Percentiles rank a stretch among this genome's conserved stretches.
Conservation (phyloP, 2,329 filamentous ascomycete species). For the Aspergillus ochraceus region DNA sequence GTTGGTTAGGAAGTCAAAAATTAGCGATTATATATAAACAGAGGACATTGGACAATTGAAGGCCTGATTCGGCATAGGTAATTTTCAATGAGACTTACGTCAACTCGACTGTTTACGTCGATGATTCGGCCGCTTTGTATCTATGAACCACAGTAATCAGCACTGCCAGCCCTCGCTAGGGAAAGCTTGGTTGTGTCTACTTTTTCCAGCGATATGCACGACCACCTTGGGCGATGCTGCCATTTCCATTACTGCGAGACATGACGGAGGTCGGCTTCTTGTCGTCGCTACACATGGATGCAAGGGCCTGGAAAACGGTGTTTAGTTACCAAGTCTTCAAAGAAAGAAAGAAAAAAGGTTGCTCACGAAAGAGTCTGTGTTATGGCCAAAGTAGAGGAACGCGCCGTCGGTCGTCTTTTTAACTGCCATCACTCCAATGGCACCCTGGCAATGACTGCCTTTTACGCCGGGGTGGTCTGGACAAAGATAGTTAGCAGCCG, state of each 20-base stretch:
- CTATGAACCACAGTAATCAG: not conserved
- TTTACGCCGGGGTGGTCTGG: constrained; percentile 75
- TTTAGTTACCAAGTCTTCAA: constrained; percentile 6
- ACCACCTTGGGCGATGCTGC: constrained; percentile 52
- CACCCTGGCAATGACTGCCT: constrained; percentile 76
- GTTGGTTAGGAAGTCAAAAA: not conserved
- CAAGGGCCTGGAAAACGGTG: constrained; percentile 60
- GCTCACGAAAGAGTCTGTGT: constrained; percentile 76
- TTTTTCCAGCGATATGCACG: constrained; percentile 29
- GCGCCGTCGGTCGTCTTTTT: constrained; percentile 78
- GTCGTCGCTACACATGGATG: constrained; percentile 83
- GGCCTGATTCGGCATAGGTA: not conserved
- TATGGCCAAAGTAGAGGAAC: constrained; percentile 91
- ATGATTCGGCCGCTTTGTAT: not conserved
- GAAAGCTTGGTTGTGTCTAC: constrained; percentile 17
- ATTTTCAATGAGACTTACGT: not conserved
- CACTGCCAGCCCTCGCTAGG: not conserved
- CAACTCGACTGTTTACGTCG: not conserved
- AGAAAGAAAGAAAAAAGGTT: not conserved
- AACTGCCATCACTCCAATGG: constrained; percentile 86
- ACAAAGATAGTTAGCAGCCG: not conserved
- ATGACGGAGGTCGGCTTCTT: constrained; percentile 76
- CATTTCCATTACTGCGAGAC: constrained; percentile 67
- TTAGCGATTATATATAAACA: not conserved
- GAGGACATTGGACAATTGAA: not conserved